These are phyloP conservation scores for Phlebiopsis flavidoalba DNA, from an alignment of 768 basidiomycete genomes.

Conservation along the genomic window DNA sequence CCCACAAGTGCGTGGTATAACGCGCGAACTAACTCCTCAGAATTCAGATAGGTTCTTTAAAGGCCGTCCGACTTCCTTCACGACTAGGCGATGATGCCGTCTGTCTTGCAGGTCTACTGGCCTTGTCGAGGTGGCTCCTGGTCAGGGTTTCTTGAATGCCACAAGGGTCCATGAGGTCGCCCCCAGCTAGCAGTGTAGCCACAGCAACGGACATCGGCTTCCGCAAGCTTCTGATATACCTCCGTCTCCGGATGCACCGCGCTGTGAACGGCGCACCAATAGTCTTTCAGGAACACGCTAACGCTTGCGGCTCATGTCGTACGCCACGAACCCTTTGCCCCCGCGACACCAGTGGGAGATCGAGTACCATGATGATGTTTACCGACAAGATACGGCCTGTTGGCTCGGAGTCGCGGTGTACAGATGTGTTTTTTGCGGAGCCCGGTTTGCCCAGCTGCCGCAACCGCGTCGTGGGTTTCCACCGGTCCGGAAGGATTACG, in stretches of 20 bases:
- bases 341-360: conserved; percentile 4
- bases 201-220: background rate
- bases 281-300: conserved; percentile 1
- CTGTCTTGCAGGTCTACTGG: background rate
- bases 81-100: background rate
- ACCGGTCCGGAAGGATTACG: too few relatives aligned
- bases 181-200: background rate
- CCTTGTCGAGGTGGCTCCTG: background rate
- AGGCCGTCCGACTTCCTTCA: background rate
- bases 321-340: background rate
- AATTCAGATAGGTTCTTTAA: background rate
- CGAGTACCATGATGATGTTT: background rate
- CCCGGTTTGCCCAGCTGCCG: too few relatives aligned
- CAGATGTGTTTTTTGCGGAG: too few relatives aligned
- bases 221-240: background rate
- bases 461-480: too few relatives aligned
- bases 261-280: background rate
- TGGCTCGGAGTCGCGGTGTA: too few relatives aligned
- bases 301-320: background rate
- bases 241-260: background rate
- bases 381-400: background rate
- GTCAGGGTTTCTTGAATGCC: background rate
- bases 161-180: background rate
- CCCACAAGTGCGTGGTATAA: background rate
- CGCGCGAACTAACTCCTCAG: background rate